Conservation (phyloP, 2,329 filamentous ascomycete species). For the Aaosphaeria pasadenensis region DNA sequence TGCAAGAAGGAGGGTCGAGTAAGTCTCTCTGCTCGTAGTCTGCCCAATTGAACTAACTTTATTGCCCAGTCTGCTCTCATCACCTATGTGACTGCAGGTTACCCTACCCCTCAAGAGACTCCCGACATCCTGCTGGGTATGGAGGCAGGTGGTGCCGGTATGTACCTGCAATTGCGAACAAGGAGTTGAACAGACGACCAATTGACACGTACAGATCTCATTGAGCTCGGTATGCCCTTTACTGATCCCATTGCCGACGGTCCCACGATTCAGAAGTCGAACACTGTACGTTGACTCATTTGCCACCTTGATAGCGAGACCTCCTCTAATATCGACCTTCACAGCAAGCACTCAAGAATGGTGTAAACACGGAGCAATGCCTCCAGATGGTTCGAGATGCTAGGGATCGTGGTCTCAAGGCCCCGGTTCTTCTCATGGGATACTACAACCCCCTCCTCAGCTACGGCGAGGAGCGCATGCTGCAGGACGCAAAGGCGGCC, state of each 20-base stretch:
- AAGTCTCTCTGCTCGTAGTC: slow-evolving; percentile 5
- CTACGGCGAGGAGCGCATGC: slow-evolving; percentile 88
- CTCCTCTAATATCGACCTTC: neutral
- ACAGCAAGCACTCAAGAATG: slow-evolving; percentile 74
- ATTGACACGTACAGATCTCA: slow-evolving; percentile 64
- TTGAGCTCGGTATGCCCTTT: slow-evolving; percentile 94
- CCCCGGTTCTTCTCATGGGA: slow-evolving; percentile 91
- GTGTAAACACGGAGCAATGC: slow-evolving; percentile 76
- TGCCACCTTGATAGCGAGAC: slow-evolving; percentile 8
- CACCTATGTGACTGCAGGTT: slow-evolving; percentile 95
- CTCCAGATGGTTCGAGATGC: slow-evolving; percentile 83
- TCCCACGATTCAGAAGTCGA: slow-evolving; percentile 92
- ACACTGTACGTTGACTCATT: slow-evolving; percentile 61
- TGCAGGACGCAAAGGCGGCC: slow-evolving; percentile 78
- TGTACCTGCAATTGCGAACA: slow-evolving; percentile 19
- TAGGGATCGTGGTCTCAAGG: slow-evolving; percentile 70
- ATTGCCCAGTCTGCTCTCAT: slow-evolving; percentile 73
- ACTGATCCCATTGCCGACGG: slow-evolving; percentile 98
- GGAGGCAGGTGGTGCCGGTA: slow-evolving; percentile 89
- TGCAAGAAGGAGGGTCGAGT: slow-evolving; percentile 50
- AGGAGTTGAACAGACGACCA: slow-evolving; percentile 1
- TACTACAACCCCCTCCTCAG: slow-evolving; percentile 97
- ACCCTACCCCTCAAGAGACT: slow-evolving; percentile 76
- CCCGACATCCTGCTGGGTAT: slow-evolving; percentile 81
- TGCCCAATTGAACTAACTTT: neutral